Base-by-base conservation (phyloP, 441 rosid genomes). In the Jatropha multifida region DNA sequence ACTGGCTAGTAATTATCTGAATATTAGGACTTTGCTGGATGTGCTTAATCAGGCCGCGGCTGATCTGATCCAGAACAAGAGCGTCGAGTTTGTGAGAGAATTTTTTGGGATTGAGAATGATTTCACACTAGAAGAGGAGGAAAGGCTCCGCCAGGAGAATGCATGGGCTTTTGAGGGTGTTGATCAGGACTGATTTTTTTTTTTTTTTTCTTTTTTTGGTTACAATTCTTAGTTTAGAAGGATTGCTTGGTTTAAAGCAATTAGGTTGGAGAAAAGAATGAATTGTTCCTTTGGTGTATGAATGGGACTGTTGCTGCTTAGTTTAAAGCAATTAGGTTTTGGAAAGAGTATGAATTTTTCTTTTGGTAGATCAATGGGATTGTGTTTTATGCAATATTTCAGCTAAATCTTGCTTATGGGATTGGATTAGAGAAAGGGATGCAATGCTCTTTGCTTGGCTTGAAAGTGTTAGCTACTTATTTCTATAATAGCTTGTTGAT, bases 111-210 rank as follows among this genome's bases (percentile, higher is more conserved):
- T 86, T 26, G 86, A 77, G 46, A 79, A 65, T 11, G 90, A 87
- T 73, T 85, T 61, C 38, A 79, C 88, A 1, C 78, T 79, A 1
- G 87, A 83, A 51, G 90, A 89, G 69, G 90, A 87, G 78, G 85
- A 66, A 0, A 52, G 4, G 32, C 15, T 83, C 20, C 81, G 82
- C 27, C 32, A 40, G 0, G 81, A 87, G 63, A 11, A 85, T 75
- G 74, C 65, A 0, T 87, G 90, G 90, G 89, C 89, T 37, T 85
- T 74, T 38, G 83, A 85, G 44, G 79, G 68, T 9, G 74, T 85
- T 15, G 85, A 82, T 55, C 32, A 75, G 11, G 85, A 82, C 63
- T 66, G 68, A 69, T 7, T 32, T 32, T 32, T 32, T 32, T 32
- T 0, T 18, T 8, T 58, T 23, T 26, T 23, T 9, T 32, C 2